phyloP scores from a whole-genome alignment of 1,284 basidiomycete species.

The Macrocybe sp. region DNA sequence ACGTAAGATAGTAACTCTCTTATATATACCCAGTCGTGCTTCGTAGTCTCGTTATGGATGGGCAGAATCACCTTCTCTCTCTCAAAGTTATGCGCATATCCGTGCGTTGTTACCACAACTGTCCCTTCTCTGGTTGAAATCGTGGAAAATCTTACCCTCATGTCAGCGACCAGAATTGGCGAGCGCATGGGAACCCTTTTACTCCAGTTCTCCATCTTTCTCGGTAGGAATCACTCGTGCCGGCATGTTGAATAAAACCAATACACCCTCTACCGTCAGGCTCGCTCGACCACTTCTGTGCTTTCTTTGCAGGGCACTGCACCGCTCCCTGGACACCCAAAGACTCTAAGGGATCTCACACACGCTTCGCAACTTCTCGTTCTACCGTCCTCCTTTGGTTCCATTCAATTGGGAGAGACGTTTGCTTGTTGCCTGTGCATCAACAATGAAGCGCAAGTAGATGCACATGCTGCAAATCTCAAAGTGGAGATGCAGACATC shows the following conservation, averaged over 20 bases:
- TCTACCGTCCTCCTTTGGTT: slow-evolving; percentile 71
- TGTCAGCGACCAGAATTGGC: slow-evolving; percentile 67
- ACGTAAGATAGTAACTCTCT: slow-evolving; percentile 12
- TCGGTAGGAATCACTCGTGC: slow-evolving; percentile 34
- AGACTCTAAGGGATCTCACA: slow-evolving; percentile 74
- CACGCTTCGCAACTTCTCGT: slow-evolving; percentile 68
- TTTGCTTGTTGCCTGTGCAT: slow-evolving; percentile 75
- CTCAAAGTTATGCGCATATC: slow-evolving; percentile 81
- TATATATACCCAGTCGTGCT: neutral
- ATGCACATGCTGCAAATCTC: slow-evolving; percentile 54
- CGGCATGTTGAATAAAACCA: no score
- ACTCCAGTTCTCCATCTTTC: slow-evolving; percentile 74
- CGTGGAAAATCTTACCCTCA: slow-evolving; percentile 29
- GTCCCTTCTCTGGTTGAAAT: no score
- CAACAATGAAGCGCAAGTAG: slow-evolving; percentile 67
- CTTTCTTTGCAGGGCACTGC: slow-evolving; percentile 69
- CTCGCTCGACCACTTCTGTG: slow-evolving; percentile 70
- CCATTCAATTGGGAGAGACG: slow-evolving; percentile 77
- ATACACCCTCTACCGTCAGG: slow-evolving; percentile 20
- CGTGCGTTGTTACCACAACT: slow-evolving; percentile 40
- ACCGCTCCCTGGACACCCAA: slow-evolving; percentile 68
- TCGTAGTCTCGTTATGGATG: slow-evolving; percentile 30
- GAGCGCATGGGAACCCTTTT: slow-evolving; percentile 77
- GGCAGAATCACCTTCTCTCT: slow-evolving; percentile 58
- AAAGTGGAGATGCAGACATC: slow-evolving; percentile 77